Evolutionary conservation across 306 rosid genomes (phyloP).

Genomic region (Cotoneaster glaucophyllus): DNA sequence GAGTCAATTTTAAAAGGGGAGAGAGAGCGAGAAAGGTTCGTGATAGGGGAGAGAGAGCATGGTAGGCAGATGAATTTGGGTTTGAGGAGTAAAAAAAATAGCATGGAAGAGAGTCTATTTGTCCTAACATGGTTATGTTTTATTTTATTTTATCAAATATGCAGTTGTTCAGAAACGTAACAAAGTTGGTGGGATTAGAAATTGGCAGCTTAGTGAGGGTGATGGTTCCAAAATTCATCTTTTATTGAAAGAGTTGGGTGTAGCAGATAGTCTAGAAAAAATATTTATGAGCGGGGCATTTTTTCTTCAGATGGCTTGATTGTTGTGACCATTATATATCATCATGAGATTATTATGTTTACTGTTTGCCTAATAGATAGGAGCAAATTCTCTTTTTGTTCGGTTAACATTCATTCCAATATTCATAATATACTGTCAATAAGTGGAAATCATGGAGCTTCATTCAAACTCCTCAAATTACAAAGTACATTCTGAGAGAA

Average conservation of each 20-base stretch:
- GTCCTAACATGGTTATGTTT: too few relatives aligned
- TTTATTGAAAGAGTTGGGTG: background rate
- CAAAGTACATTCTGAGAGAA: background rate
- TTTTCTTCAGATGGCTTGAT: background rate
- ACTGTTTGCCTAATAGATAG: background rate
- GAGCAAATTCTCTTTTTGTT: background rate
- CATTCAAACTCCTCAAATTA: background rate
- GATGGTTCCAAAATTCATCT: background rate
- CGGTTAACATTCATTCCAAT: background rate
- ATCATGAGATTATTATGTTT: background rate
- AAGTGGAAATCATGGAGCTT: background rate
- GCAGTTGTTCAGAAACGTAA: background rate
- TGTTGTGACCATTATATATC: background rate
- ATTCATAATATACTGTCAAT: background rate
- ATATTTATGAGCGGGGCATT: background rate
- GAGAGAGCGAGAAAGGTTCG: background rate
- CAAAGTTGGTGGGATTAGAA: background rate
- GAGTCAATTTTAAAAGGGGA: background rate
- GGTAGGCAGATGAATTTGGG: background rate
- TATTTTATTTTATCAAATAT: background rate
- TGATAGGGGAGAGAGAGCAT: background rate
- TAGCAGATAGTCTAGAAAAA: background rate
- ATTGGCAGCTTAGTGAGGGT: background rate
- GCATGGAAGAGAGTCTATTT: background rate
- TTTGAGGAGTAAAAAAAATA: background rate